Percentiles rank a stretch among this genome's conserved stretches.
Evolutionary conservation across 805 yeast genomes (phyloP).

Genomic region (Wickerhamiella kurtzmanii): DNA sequence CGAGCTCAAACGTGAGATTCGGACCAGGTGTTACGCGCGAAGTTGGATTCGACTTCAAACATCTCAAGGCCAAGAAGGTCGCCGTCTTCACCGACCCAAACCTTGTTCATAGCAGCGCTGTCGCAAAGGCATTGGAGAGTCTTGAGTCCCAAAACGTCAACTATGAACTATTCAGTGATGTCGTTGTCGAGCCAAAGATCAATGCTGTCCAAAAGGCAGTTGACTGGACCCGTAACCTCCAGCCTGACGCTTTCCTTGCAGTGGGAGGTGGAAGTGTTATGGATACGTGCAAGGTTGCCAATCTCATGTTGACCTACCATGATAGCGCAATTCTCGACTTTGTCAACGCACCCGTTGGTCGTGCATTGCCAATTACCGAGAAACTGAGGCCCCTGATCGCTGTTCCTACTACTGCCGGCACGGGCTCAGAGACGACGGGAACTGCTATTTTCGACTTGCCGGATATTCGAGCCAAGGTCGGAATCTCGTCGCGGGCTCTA

Average conservation of each 20-base stretch:
- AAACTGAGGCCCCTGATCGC: conserved; percentile 31
- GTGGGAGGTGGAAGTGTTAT: conserved; percentile 38
- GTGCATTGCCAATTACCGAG: conserved; percentile 26
- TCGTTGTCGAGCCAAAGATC: conserved; percentile 30
- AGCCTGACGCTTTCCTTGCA: conserved; percentile 31
- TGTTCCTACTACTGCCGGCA: conserved; percentile 35
- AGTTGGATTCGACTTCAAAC: conserved; percentile 28
- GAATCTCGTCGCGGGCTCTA: conserved; percentile 31
- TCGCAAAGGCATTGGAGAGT: conserved; percentile 23
- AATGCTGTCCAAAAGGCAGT: conserved; percentile 26
- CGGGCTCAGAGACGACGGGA: conserved; percentile 36
- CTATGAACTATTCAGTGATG: conserved; percentile 26
- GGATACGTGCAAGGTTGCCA: conserved; percentile 34
- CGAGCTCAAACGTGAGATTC: conserved; percentile 28
- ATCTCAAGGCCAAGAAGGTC: conserved; percentile 23
- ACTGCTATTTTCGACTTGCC: conserved; percentile 33
- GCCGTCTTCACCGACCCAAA: conserved; percentile 29
- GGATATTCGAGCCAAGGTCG: conserved; percentile 30
- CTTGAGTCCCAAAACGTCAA: conserved; percentile 25
- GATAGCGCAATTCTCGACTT: conserved; percentile 16
- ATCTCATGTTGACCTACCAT: conserved; percentile 40
- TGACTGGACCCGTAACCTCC: conserved; percentile 25
- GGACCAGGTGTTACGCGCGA: conserved; percentile 30
- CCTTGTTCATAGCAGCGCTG: conserved; percentile 22
- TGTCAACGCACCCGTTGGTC: conserved; percentile 24